phyloP scores from a whole-genome alignment of 768 basidiomycete genomes.

The Baorangia bicolor region DNA sequence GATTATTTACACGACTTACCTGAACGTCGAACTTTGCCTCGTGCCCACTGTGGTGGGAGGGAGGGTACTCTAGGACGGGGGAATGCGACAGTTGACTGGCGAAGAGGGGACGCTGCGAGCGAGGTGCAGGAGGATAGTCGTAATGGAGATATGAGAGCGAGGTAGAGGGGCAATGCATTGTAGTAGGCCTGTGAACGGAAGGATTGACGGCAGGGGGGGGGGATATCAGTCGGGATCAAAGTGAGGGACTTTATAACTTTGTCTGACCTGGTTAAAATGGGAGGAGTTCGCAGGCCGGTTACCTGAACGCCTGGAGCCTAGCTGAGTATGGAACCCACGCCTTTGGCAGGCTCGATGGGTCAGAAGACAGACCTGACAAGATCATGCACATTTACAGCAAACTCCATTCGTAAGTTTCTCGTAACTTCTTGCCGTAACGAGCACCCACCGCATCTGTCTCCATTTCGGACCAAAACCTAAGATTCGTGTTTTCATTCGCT shows the following conservation, averaged over 20 bases:
- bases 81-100: neutral
- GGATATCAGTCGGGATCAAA: constrained; percentile 1
- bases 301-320: constrained; percentile 17
- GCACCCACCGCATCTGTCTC: constrained; percentile 26
- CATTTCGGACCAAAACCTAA: constrained; percentile 26
- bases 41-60: constrained; percentile 3
- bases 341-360: constrained; percentile 29
- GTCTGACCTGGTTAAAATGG: constrained; percentile 22
- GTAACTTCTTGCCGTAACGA: constrained; percentile 29
- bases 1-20: neutral
- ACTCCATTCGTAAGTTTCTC: constrained; percentile 26
- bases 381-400: constrained; percentile 30
- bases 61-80: constrained; percentile 2
- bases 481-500: constrained; percentile 23
- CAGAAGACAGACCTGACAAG: constrained; percentile 30
- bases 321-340: constrained; percentile 33
- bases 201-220: constrained; percentile 24
- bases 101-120: neutral
- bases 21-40: constrained; percentile 26
- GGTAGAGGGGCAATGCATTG: constrained; percentile 13
- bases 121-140: neutral
- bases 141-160: neutral
- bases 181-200: constrained; percentile 2
- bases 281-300: constrained; percentile 17
- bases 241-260: constrained; percentile 33